Conservation (phyloP, 164 flowering plant species). For the Platanus orientalis region DNA sequence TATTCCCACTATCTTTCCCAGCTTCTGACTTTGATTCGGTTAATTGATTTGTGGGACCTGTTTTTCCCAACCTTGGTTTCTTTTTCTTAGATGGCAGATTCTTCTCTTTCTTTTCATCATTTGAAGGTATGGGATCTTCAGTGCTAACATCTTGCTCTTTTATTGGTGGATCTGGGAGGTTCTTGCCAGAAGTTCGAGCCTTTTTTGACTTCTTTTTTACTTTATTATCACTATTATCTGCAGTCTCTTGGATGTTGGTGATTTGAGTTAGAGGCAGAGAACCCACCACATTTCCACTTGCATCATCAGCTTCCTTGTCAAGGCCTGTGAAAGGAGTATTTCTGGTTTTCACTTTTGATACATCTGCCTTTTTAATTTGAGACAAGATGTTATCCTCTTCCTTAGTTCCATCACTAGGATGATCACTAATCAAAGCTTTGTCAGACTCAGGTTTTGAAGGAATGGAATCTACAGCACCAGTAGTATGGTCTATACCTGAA, state of each 20-base stretch:
- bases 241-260: slow-evolving; percentile 9
- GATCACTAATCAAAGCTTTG: slow-evolving; percentile 11
- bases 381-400: slow-evolving; percentile 10
- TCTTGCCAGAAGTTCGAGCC: slow-evolving; percentile 18
- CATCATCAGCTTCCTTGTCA: slow-evolving; percentile 17
- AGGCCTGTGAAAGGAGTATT: slow-evolving; percentile 3
- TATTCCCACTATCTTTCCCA: slow-evolving; percentile 7
- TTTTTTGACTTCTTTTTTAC: slow-evolving; percentile 28
- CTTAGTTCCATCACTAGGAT: slow-evolving; percentile 9
- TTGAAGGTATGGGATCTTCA: slow-evolving; percentile 12
- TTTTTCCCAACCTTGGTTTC: slow-evolving; percentile 16
- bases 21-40: slow-evolving; percentile 12
- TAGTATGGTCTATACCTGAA: slow-evolving; percentile 9
- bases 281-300: slow-evolving; percentile 12
- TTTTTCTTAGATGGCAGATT: slow-evolving; percentile 17
- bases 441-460: slow-evolving; percentile 13
- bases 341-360: not conserved
- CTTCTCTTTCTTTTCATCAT: slow-evolving; percentile 13
- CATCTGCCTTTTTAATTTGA: slow-evolving; percentile 9
- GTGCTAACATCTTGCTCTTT: slow-evolving; percentile 14
- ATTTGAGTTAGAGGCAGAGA: slow-evolving; percentile 15
- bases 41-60: slow-evolving; percentile 11
- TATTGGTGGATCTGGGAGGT: slow-evolving; percentile 8
- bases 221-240: slow-evolving; percentile 19
- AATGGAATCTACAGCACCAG: slow-evolving; percentile 3